These are phyloP conservation scores for Dendryphion nanum DNA, from an alignment of 2,329 filamentous ascomycete genomes.

Conservation along the genomic window DNA sequence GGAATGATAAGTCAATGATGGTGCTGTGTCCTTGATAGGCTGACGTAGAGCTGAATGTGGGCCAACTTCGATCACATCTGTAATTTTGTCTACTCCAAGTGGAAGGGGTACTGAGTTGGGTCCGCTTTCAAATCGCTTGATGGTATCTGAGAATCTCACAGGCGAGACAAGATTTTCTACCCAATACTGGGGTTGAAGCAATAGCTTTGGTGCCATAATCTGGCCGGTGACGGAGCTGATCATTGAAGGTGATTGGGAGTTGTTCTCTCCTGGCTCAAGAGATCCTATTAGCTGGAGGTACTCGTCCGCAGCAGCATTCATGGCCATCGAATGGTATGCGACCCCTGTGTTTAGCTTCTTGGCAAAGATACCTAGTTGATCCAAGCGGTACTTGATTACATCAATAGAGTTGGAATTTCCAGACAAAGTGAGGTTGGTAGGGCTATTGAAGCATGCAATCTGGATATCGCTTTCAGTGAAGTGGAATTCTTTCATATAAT, in stretches of 20 bases:
- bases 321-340: slow-evolving; percentile 50
- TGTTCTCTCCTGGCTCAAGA: neutral
- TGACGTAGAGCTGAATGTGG: slow-evolving; percentile 6
- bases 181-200: slow-evolving; percentile 27
- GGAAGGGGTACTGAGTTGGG: neutral
- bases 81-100: neutral
- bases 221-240: slow-evolving; percentile 9
- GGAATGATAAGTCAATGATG: neutral
- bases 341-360: slow-evolving; percentile 42
- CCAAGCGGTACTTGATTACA: slow-evolving; percentile 28
- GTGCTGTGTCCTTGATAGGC: slow-evolving; percentile 1
- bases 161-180: slow-evolving; percentile 37
- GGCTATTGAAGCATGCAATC: neutral
- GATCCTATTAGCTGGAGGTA: slow-evolving; percentile 18
- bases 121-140: too few species aligned
- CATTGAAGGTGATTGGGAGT: neutral
- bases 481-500: neutral
- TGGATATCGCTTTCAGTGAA: too few species aligned
- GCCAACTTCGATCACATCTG: slow-evolving; percentile 5
- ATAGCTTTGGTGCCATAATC: neutral
- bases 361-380: slow-evolving; percentile 38
- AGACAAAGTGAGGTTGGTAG: slow-evolving; percentile 39
- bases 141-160: slow-evolving; percentile 31
- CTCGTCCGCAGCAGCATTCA: slow-evolving; percentile 28
- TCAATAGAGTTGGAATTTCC: slow-evolving; percentile 41